Evolutionary conservation across 2,329 filamentous ascomycete species (phyloP).

Genomic region (Neodidymelliopsis sp.): DNA sequence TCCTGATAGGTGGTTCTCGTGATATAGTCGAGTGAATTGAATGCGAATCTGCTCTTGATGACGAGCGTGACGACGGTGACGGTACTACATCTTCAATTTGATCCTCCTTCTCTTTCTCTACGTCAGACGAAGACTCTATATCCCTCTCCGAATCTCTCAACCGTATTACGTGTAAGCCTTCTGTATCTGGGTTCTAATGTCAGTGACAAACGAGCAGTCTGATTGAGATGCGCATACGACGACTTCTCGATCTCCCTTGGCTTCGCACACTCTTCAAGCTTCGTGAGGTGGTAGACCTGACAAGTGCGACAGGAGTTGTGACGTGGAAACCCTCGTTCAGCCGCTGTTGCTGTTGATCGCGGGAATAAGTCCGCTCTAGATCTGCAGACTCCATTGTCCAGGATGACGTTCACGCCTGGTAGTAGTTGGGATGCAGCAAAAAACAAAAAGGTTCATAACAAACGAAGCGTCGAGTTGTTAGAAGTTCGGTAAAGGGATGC

Average conservation of each 20-base stretch:
- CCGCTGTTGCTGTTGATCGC: constrained; percentile 44
- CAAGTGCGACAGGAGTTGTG: constrained; percentile 38
- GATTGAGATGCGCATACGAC: constrained; percentile 15
- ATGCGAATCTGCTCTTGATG: constrained; percentile 19
- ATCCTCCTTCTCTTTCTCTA: constrained; percentile 35
- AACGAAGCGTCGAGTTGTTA: not conserved
- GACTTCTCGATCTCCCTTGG: constrained; percentile 21
- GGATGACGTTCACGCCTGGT: constrained; percentile 19
- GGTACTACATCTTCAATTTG: constrained; percentile 33
- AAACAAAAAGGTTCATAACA: constrained; percentile 9
- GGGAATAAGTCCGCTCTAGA: constrained; percentile 46
- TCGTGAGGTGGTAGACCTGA: constrained; percentile 36
- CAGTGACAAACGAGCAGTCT: not conserved
- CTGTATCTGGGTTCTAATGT: constrained; percentile 20
- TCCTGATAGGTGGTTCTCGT: constrained; percentile 21
- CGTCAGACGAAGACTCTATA: constrained; percentile 28
- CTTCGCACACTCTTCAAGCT: constrained; percentile 21
- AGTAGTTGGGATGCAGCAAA: not conserved
- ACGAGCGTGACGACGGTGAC: constrained; percentile 15
- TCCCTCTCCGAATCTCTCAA: constrained; percentile 33
- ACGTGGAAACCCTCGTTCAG: constrained; percentile 33
- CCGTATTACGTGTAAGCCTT: constrained; percentile 24
- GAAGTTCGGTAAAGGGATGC: not conserved
- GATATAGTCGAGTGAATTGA: constrained; percentile 13
- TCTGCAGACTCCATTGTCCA: constrained; percentile 33